phyloP scores from a whole-genome alignment of 345 rosid species.

The Ceriops decandra region DNA sequence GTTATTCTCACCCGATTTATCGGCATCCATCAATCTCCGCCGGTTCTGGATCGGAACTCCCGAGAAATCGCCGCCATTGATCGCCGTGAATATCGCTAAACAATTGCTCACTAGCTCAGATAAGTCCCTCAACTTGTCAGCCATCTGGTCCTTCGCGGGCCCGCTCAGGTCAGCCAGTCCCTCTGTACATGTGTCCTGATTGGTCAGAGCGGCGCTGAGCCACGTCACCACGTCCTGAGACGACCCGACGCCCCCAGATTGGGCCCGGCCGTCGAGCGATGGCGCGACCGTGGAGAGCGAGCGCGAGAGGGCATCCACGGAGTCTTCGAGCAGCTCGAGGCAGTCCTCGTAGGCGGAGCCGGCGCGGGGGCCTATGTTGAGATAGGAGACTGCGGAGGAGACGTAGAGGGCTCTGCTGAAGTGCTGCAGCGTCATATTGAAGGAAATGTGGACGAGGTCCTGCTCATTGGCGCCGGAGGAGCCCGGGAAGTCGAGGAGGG shows the following conservation, averaged over 20 bases:
- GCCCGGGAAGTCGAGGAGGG: constrained; percentile 70
- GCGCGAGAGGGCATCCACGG: constrained; percentile 70
- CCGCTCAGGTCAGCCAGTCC: constrained; percentile 61
- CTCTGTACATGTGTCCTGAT: constrained; percentile 90
- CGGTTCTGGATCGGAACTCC: constrained; percentile 90
- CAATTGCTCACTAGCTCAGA: constrained; percentile 92
- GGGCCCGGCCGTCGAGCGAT: constrained; percentile 3
- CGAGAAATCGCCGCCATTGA: constrained; percentile 46
- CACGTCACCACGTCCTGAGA: constrained; percentile 76
- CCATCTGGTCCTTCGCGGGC: constrained; percentile 61
- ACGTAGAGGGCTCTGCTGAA: constrained; percentile 69
- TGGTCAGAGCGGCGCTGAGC: constrained; percentile 90
- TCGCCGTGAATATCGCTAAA: constrained; percentile 66
- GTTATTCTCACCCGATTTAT: not conserved
- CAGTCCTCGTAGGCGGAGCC: constrained; percentile 85
- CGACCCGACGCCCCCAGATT: constrained; percentile 22
- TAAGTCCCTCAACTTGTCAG: constrained; percentile 52
- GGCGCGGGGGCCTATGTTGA: constrained; percentile 54
- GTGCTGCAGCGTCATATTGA: constrained; percentile 89
- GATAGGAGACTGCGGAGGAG: constrained; percentile 43
- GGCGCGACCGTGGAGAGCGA: constrained; percentile 53
- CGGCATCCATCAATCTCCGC: constrained; percentile 48
- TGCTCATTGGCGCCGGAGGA: constrained; percentile 46
- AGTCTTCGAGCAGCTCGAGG: constrained; percentile 82
- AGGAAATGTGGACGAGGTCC: constrained; percentile 86